phyloP scores from a whole-genome alignment of 768 basidiomycete species.

The Naganishia vaughanmartiniae region DNA sequence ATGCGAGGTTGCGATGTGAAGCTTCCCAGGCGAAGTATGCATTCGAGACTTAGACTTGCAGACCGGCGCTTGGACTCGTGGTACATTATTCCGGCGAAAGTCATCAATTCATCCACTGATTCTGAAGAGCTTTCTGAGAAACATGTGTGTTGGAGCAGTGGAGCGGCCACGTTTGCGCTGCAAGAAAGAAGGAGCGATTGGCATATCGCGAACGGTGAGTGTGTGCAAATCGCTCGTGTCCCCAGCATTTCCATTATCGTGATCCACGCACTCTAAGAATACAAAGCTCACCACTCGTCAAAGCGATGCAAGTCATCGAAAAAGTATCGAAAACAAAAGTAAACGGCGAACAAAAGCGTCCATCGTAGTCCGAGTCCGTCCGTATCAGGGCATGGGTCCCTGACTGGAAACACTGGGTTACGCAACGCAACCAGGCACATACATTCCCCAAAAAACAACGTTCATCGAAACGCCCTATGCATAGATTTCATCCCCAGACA shows the following conservation, averaged over 20 bases:
- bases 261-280: slow-evolving; percentile 19
- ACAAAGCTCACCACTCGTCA: slow-evolving; percentile 22
- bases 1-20: no score
- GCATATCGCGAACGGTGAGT: background rate
- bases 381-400: slow-evolving; percentile 1
- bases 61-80: no score
- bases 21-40: no score
- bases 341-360: background rate
- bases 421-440: background rate
- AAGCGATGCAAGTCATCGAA: slow-evolving; percentile 19
- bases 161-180: background rate
- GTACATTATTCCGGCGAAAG: no score
- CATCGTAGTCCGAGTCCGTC: background rate
- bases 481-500: slow-evolving; percentile 25
- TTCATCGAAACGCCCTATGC: slow-evolving; percentile 13
- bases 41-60: no score
- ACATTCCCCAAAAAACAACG: background rate
- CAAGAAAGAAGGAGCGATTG: background rate
- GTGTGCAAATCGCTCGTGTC: no score
- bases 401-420: background rate
- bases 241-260: slow-evolving; percentile 9
- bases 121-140: no score
- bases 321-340: slow-evolving; percentile 15
- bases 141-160: background rate
- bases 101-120: no score